These are phyloP conservation scores for Coemansia sp. DNA, from an alignment of 192 early-diverging fungal species.

Conservation along the genomic window DNA sequence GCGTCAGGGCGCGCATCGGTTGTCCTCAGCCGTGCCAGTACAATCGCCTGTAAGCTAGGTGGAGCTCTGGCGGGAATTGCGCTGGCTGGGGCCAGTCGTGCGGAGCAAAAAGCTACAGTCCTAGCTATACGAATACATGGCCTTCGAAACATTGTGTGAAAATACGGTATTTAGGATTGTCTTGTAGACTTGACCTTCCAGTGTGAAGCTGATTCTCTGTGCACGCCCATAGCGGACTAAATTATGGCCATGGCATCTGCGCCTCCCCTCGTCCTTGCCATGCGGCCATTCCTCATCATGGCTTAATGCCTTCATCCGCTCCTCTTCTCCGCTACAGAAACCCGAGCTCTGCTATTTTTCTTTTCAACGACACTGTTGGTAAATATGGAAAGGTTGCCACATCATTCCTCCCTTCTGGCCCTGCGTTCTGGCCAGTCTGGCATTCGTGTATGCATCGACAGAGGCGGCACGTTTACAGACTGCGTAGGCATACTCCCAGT, in stretches of 20 bases:
- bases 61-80: not conserved
- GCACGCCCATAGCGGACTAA: not conserved
- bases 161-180: not conserved
- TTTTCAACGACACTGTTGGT: not conserved
- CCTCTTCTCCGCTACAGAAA: too few relatives aligned
- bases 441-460: constrained; percentile 70
- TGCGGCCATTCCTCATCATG: not conserved
- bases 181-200: not conserved
- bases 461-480: constrained; percentile 97
- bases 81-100: not conserved
- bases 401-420: constrained; percentile 10
- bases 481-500: constrained; percentile 76
- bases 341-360: too few relatives aligned
- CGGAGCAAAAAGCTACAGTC: not conserved
- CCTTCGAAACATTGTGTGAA: not conserved
- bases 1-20: constrained; percentile 2
- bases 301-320: too few relatives aligned
- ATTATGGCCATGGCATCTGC: not conserved
- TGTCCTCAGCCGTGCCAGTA: constrained; percentile 10
- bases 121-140: not conserved
- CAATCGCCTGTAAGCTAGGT: not conserved
- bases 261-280: not conserved
- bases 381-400: not conserved
- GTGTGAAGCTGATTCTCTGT: not conserved
- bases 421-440: constrained; percentile 13